phyloP scores from a whole-genome alignment of 1,284 basidiomycete species.

The Microbotryomycetes sp. region DNA sequence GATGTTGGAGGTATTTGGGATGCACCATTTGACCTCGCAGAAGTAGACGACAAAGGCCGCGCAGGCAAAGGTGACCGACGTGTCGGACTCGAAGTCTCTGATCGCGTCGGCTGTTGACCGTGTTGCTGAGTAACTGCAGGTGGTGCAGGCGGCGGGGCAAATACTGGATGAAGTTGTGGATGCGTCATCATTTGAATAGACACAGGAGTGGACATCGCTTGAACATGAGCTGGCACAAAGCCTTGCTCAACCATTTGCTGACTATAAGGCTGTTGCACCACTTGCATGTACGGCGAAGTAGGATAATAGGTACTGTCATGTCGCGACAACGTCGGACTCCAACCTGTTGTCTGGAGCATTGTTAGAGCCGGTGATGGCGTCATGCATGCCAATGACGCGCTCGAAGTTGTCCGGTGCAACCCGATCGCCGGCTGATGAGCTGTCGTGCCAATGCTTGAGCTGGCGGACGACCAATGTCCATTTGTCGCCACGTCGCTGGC shows the following conservation, averaged over 20 bases:
- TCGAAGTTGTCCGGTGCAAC: background rate
- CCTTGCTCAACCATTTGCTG: background rate
- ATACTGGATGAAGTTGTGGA: too few species aligned
- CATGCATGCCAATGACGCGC: background rate
- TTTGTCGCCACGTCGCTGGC: background rate
- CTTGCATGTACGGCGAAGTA: background rate
- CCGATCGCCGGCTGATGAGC: background rate
- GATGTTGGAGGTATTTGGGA: conserved; percentile 2
- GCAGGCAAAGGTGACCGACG: background rate
- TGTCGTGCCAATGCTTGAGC: too few species aligned
- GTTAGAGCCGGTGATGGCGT: background rate
- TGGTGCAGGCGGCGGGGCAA: background rate
- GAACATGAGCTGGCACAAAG: background rate
- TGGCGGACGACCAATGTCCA: background rate
- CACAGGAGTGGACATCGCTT: too few species aligned
- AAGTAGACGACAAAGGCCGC: background rate
- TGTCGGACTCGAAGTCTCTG: background rate
- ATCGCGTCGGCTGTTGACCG: background rate
- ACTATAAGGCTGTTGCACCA: background rate
- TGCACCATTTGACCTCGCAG: background rate
- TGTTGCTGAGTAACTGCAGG: background rate
- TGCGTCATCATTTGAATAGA: too few species aligned
- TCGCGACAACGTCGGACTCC: background rate
- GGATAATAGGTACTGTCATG: background rate
- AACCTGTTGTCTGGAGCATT: background rate